Evolutionary conservation across 2,329 filamentous ascomycete genomes (phyloP), one percentile per base, ranked within the genome.

Genomic region (Penicillium psychrosexuale): DNA sequence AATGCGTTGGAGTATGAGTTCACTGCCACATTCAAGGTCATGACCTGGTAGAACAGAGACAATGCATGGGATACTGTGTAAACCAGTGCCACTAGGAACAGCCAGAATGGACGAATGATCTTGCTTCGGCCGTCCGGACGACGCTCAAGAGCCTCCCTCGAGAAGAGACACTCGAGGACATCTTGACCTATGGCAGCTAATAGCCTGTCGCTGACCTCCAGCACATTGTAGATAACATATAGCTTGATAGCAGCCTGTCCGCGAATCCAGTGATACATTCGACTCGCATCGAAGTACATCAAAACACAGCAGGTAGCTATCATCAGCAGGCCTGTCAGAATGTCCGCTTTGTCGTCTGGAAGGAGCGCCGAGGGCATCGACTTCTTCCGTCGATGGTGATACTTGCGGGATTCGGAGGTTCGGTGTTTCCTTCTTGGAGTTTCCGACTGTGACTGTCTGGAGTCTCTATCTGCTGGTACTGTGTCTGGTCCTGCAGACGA

Each of bases 1-100:
- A 99, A 79, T 0, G 94, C 93, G 68, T 99, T 99, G 0, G 92
- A 97, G 73, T 99, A 99, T 0, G 93, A 97, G 73, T 99, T 99
- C 65, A 99, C 93, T 0, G 94, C 94, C 3, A 99, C 95, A 61
- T 99, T 99, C 51, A 99, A 82, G 0, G 94, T 96, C 65, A 99
- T 96, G 63, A 97, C 93, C 69, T 99, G 94, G 72, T 96, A 97
- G 74, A 99, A 97, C 0, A 99, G 79, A 0, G 91, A 87, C 0
- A 91, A 86, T 0, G 93, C 87, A 72, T 99, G 94, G 4, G 89
- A 78, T 42, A 95, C 88, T 54, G 93, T 97, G 76, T 99, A 99
- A 0, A 83, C 80, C 24, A 99, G 79, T 0, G 93, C 89, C 17
- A 97, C 82, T 6, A 92, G 62, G 66, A 99, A 99, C 82, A 99